Percentiles rank a stretch among this genome's conserved stretches.
Evolutionary conservation across 495 filamentous ascomycete genomes (phyloP).

Genomic region (Viridothelium virens): DNA sequence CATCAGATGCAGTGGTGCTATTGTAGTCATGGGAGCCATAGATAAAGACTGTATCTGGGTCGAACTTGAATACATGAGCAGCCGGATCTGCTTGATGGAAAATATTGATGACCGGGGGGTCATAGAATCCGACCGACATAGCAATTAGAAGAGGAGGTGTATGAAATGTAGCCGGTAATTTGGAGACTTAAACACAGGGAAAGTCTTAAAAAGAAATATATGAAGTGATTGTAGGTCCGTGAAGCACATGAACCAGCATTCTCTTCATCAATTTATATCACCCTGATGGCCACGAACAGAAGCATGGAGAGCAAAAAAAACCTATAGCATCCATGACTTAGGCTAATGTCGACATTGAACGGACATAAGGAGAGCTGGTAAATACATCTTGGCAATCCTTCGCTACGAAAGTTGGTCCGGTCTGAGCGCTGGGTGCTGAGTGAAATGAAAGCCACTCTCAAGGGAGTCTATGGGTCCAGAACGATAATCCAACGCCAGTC

Average conservation of each 20-base stretch:
- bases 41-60: constrained; percentile 48
- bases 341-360: neutral
- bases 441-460: neutral
- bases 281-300: neutral
- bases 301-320: neutral
- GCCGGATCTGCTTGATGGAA: constrained; percentile 50
- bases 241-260: neutral
- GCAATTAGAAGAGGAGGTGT: neutral
- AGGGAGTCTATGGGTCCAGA: neutral
- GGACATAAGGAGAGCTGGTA: neutral
- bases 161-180: no score
- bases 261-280: neutral
- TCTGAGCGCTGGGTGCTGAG: neutral
- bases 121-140: neutral
- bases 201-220: no score
- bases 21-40: constrained; percentile 60
- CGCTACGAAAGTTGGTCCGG: neutral
- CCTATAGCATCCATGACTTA: neutral
- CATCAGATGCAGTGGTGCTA: constrained; percentile 56
- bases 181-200: no score
- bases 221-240: neutral
- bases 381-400: neutral
- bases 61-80: constrained; percentile 51
- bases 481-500: neutral
- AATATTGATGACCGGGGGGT: neutral